These are phyloP conservation scores for Camelina laxa DNA, from an alignment of 345 rosid species.

Conservation along the genomic window DNA sequence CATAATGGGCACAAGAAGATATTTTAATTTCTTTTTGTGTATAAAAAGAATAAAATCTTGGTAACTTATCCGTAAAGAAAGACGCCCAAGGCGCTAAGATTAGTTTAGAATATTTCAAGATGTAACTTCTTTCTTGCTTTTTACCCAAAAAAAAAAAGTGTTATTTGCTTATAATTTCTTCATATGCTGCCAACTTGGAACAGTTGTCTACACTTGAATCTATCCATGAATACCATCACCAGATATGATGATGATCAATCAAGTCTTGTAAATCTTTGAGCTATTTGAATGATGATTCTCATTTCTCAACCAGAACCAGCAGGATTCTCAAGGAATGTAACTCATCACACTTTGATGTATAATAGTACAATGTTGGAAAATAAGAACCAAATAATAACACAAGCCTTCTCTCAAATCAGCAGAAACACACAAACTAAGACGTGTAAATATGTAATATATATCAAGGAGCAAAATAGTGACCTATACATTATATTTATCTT, in stretches of 20 bases:
- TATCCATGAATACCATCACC: background rate
- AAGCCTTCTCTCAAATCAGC: background rate
- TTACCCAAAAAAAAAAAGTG: background rate
- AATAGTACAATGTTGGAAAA: background rate
- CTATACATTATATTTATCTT: background rate
- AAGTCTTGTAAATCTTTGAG: background rate
- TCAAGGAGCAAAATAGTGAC: background rate
- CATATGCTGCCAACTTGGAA: background rate
- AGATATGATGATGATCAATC: background rate
- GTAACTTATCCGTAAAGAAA: conserved; percentile 38
- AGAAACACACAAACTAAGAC: conserved; percentile 7
- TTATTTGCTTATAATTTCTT: background rate
- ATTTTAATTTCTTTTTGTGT: background rate
- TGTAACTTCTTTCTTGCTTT: conserved; percentile 1
- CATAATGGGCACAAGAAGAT: conserved; percentile 35
- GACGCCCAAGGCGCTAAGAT: conserved; percentile 19
- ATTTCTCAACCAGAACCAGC: conserved; percentile 20
- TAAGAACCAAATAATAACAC: background rate
- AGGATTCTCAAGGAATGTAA: background rate
- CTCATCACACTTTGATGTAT: background rate
- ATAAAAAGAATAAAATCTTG: conserved; percentile 5
- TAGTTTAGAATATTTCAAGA: conserved; percentile 22
- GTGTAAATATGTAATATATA: background rate
- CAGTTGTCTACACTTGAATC: background rate
- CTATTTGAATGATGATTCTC: background rate